Percentiles rank a stretch among this genome's conserved stretches.
phyloP scores from a whole-genome alignment of 2,329 filamentous ascomycete species.

The Cordyceps sp. region DNA sequence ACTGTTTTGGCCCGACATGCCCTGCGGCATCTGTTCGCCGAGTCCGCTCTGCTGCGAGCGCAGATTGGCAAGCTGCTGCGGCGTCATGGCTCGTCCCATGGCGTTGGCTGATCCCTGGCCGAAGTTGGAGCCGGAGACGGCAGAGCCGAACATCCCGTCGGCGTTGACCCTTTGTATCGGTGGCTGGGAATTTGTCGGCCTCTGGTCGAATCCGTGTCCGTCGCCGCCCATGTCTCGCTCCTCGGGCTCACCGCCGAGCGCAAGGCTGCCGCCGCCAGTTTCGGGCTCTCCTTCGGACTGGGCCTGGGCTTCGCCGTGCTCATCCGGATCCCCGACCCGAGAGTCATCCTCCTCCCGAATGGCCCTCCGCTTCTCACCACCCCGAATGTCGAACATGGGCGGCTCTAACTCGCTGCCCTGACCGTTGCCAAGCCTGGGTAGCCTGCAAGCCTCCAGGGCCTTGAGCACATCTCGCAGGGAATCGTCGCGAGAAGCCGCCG shows the following conservation, averaged over 20 bases:
- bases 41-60: conserved; percentile 46
- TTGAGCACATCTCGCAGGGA: conserved; percentile 20
- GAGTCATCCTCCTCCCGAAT: conserved; percentile 58
- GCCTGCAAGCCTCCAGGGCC: conserved; percentile 18
- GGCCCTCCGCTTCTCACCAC: conserved; percentile 64
- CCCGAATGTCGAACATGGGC: conserved; percentile 66
- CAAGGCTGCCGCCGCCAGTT: conserved; percentile 64
- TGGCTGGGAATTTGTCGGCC: conserved; percentile 54
- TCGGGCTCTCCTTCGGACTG: conserved; percentile 59
- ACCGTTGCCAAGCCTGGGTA: conserved; percentile 8
- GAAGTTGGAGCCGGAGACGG: conserved; percentile 29
- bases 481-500: conserved; percentile 5
- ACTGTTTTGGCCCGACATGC: conserved; percentile 28
- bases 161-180: conserved; percentile 52
- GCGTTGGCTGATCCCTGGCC: conserved; percentile 31
- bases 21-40: conserved; percentile 41
- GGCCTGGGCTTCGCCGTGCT: conserved; percentile 25
- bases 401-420: conserved; percentile 25
- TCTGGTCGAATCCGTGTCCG: conserved; percentile 34
- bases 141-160: conserved; percentile 37
- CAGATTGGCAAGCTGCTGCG: conserved; percentile 55
- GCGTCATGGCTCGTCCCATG: conserved; percentile 56
- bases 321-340: conserved; percentile 30
- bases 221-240: conserved; percentile 46
- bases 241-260: conserved; percentile 84